These are phyloP conservation scores for Cryptococcus sp. DNA, from an alignment of 1,284 basidiomycete species.

Conservation along the genomic window DNA sequence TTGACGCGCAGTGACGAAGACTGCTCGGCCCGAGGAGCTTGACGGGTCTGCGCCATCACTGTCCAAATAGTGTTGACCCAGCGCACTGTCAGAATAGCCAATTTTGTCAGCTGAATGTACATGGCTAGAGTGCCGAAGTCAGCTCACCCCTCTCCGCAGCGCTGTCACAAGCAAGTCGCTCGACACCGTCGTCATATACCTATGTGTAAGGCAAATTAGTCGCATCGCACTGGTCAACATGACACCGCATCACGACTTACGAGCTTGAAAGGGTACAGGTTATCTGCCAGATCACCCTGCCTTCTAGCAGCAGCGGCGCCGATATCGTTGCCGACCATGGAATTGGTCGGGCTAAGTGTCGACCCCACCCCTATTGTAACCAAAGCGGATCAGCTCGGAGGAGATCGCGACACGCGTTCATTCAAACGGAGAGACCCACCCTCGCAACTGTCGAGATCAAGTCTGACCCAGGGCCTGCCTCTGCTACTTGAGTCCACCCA, in stretches of 20 bases:
- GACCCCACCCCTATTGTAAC: conserved; percentile 67
- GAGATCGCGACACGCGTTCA: too few relatives aligned
- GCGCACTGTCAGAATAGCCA: conserved; percentile 57
- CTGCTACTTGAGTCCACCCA: conserved; percentile 79
- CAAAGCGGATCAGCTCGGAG: too few relatives aligned
- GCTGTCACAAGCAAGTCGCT: conserved; percentile 78
- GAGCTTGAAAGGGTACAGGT: conserved; percentile 81
- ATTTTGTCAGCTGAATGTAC: neutral
- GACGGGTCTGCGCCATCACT: conserved; percentile 48
- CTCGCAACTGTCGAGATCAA: conserved; percentile 76
- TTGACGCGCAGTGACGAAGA: conserved; percentile 25
- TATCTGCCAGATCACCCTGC: conserved; percentile 65
- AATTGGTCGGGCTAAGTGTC: conserved; percentile 73
- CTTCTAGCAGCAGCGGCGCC: conserved; percentile 74
- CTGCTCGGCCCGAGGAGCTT: conserved; percentile 11
- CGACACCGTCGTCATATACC: conserved; percentile 81
- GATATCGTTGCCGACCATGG: conserved; percentile 74
- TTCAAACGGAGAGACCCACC: conserved; percentile 28
- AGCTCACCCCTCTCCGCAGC: conserved; percentile 64
- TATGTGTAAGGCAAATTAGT: conserved; percentile 3
- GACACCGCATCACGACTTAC: conserved; percentile 16
- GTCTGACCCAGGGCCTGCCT: conserved; percentile 68
- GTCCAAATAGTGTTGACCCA: conserved; percentile 87
- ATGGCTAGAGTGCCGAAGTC: neutral
- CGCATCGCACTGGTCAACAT: too few relatives aligned